phyloP scores from a whole-genome alignment of 495 filamentous ascomycete species.

The Lindgomyces ingoldianus region DNA sequence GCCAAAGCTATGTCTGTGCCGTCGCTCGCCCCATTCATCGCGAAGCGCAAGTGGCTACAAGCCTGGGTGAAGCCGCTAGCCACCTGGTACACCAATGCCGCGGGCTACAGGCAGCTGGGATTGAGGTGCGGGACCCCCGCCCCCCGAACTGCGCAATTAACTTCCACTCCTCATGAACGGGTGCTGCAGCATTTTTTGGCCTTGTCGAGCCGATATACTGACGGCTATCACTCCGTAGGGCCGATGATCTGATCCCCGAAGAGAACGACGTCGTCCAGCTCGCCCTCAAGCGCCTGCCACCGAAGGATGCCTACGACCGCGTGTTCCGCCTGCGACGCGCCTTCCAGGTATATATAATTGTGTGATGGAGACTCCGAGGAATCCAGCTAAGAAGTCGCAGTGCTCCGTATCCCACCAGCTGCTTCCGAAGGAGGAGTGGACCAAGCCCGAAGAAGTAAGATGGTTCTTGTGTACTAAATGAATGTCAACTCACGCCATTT shows the following conservation, averaged over 20 bases:
- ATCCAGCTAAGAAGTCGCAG: constrained; percentile 51
- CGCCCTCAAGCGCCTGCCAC: constrained; percentile 84
- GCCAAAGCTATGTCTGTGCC: constrained; percentile 68
- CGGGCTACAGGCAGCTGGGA: constrained; percentile 91
- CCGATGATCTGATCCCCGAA: constrained; percentile 90
- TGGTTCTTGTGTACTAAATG: background rate
- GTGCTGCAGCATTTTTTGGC: background rate
- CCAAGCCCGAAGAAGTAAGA: constrained; percentile 69
- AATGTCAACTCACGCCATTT: constrained; percentile 9
- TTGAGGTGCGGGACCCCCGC: constrained; percentile 64
- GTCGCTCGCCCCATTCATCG: constrained; percentile 67
- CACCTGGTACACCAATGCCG: constrained; percentile 78
- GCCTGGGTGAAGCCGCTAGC: constrained; percentile 75
- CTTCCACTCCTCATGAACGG: background rate
- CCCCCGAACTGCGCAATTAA: background rate
- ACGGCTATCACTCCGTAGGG: constrained; percentile 52
- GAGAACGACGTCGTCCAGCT: constrained; percentile 81
- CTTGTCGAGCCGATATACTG: constrained; percentile 22
- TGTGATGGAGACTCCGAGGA: background rate
- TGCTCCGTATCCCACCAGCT: constrained; percentile 83
- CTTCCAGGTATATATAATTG: constrained; percentile 69
- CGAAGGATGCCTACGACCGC: constrained; percentile 92
- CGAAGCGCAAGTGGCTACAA: constrained; percentile 81
- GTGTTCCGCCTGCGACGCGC: constrained; percentile 94
- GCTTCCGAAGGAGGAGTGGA: constrained; percentile 80